Base-by-base conservation (phyloP, 306 rosid species). In the Malus sylvestris region DNA sequence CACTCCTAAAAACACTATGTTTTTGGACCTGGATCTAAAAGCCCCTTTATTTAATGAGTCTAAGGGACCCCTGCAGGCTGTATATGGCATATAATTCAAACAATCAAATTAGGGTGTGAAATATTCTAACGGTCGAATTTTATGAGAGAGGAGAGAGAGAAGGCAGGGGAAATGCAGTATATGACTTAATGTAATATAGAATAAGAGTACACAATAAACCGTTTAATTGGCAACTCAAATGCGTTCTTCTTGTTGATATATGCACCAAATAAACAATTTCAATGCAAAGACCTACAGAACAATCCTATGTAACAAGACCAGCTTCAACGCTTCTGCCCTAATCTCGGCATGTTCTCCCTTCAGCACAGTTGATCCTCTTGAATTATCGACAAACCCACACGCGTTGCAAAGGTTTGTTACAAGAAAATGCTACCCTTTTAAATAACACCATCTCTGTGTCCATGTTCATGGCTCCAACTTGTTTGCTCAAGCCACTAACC, bases 391-490 rank as follows among this genome's bases (percentile, higher is more conserved):
- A 64, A 73, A 59, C 55, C 66, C 86, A 64, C 83, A 86, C 74
- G 77, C 84, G 63, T 87, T 88, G 84, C 81, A 82, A 84, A 81
- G 64, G 64, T 91, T 88, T 83, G 75, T 87, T 85, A 27, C 66
- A 77, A 20, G 84, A 60, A 38, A 85, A 81, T 40, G 96, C 88
- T 58, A 12, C 87, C 73, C 93, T 76, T 59, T 27, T 75, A 83
- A 80, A 57, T 60, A 53, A 62, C 75, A 78, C 77, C 66, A 64
- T 71, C 88, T 80, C 78, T 10, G 60, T 51, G 30, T 61, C 67
- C 53, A 90, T 78, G 74, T 84, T 84, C 74, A 88, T 62, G 18
- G 78, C 82, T 71, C 60, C 89, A n/a, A 85, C 80, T 84, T 85
- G 82, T 67, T 83, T 70, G 81, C 79, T 84, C 85, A 90, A 76